Evolutionary conservation across 2,329 filamentous ascomycete species (phyloP), one percentile per base, ranked within the genome.

Genomic region (Cladophialophora chaetospira): DNA sequence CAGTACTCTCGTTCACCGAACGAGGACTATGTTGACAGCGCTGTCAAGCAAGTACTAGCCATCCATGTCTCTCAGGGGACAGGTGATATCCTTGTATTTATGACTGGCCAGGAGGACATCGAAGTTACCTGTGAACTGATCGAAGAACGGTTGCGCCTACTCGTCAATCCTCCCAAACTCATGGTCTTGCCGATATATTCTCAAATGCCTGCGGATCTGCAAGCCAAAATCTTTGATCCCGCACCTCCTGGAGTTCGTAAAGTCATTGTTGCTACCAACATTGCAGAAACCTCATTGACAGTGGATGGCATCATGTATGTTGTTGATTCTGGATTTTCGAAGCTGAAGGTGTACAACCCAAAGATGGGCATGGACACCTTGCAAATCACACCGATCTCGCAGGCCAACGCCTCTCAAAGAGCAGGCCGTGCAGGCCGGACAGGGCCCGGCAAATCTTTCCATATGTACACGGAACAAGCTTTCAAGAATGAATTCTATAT

Each of bases 271-370:
- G 94, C 95, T 1, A 99, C 94, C 28, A 99, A 99, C 68, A 99
- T 99, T 72, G 94, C 94, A 1, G 94, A 99, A 73, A 99, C 94
- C 0, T 96, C 91, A 79, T 79, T 99, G 75, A 99, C 94, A 0
- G 94, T 99, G 4, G 94, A 99, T 69, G 94, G 94, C 64, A 99
- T 99, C 74, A 97, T 97, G 88, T 99, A 96, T 68, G 94, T 99
- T 19, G 94, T 99, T 3, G 94, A 99, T 71, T 86, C 90, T 1
- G 94, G 94, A 0, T 99, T 93, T 72, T 96, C 91, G 1, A 99
- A 99, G 72, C 83, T 97, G 70, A 99, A 99, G 71, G 94, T 99
- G 3, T 99, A 97, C 75, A 99, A 99, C 68, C 92, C 94, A 4
- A 89, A 92, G 51, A 97, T 99, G 91, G 94, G 94, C 55, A 99